These are phyloP conservation scores for Aspergillus neoniger DNA, from an alignment of 2,329 filamentous ascomycete species.

Conservation along the genomic window DNA sequence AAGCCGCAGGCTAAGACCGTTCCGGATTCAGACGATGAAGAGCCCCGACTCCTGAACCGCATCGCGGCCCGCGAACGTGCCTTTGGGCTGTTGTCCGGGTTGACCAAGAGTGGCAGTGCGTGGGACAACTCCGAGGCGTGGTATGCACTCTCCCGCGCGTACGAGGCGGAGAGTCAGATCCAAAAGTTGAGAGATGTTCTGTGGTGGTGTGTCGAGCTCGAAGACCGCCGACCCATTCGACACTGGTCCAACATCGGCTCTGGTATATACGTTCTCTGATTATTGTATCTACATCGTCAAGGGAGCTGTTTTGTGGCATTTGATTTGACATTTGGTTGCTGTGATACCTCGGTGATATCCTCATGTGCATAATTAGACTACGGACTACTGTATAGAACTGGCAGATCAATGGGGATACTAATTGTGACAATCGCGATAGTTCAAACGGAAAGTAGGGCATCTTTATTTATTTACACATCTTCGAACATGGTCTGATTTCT, in stretches of 20 bases:
- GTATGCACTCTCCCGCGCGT: constrained; percentile 81
- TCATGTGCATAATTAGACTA: constrained; percentile 17
- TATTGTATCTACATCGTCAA: neutral
- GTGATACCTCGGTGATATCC: constrained; percentile 32
- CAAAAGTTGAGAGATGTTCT: constrained; percentile 89
- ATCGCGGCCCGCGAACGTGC: constrained; percentile 90
- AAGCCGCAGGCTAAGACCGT: constrained; percentile 1
- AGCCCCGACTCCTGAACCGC: constrained; percentile 73
- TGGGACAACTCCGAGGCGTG: constrained; percentile 96
- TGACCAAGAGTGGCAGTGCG: constrained; percentile 81
- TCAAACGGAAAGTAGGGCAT: constrained; percentile 31
- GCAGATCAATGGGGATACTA: constrained; percentile 2
- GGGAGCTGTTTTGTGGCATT: constrained; percentile 14
- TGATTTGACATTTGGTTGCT: constrained; percentile 17
- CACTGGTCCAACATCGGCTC: constrained; percentile 72
- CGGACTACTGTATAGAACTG: constrained; percentile 9
- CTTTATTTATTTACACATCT: constrained; percentile 39
- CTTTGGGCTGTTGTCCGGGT: constrained; percentile 74
- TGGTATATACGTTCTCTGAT: constrained; percentile 65
- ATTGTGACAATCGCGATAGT: constrained; percentile 18
- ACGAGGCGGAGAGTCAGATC: constrained; percentile 81
- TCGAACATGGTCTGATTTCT: constrained; percentile 9
- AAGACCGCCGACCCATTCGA: constrained; percentile 78
- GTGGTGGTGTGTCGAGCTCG: constrained; percentile 97
- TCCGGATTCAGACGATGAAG: constrained; percentile 38